phyloP scores from a whole-genome alignment of 352 stramenopile genomes.

The Phytophthora brassicae region DNA sequence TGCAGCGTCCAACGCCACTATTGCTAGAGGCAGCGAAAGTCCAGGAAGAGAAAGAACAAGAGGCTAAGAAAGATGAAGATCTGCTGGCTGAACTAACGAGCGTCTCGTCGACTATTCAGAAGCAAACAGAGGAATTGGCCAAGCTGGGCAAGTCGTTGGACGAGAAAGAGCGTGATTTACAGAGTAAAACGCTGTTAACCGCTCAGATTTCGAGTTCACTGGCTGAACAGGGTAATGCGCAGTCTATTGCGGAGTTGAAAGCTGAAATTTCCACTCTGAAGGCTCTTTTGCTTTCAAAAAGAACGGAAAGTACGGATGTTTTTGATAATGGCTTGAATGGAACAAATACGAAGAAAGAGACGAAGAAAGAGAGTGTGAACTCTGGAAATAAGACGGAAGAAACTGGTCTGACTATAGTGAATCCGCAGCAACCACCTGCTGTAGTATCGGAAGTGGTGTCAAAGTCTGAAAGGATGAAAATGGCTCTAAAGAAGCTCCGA shows the following conservation, averaged over 20 bases:
- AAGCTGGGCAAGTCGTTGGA: conserved; percentile 59
- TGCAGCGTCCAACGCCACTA: conserved; percentile 37
- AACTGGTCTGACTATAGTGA: neutral
- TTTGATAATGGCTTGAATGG: neutral
- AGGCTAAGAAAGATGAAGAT: conserved; percentile 52
- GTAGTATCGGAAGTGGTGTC: conserved; percentile 18
- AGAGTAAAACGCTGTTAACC: conserved; percentile 43
- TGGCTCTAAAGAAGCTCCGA: conserved; percentile 48
- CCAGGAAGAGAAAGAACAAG: conserved; percentile 56
- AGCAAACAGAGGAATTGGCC: conserved; percentile 59
- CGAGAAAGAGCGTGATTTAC: conserved; percentile 56
- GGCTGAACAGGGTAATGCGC: conserved; percentile 51
- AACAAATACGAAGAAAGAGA: conserved; percentile 13
- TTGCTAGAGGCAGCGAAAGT: conserved; percentile 47
- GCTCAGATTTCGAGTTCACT: conserved; percentile 50
- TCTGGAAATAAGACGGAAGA: conserved; percentile 8
- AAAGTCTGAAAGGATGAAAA: conserved; percentile 48
- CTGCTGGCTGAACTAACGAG: conserved; percentile 46
- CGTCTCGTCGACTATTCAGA: conserved; percentile 61
- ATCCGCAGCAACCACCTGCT: conserved; percentile 11
- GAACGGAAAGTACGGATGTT: conserved; percentile 3
- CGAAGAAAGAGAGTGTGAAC: neutral
- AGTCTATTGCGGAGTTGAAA: conserved; percentile 69
- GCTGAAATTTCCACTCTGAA: conserved; percentile 72
- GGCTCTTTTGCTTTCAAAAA: conserved; percentile 49